Conservation (phyloP, 2,329 filamentous ascomycete genomes). For the Knufia petricola region DNA sequence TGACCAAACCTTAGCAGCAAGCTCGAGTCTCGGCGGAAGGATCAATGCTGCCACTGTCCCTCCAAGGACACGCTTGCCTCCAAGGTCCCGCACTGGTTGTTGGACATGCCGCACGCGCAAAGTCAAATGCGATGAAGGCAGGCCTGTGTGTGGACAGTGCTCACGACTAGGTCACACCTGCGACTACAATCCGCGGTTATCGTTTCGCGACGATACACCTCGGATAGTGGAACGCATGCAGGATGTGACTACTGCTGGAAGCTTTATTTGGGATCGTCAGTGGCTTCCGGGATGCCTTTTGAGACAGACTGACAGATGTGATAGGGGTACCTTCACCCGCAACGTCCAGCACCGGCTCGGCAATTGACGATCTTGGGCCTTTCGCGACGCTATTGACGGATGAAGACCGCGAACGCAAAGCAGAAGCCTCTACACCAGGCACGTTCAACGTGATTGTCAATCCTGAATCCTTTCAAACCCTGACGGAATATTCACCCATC, state of each 20-base stretch:
- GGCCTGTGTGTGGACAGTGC: slow-evolving; percentile 49
- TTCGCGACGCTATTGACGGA: slow-evolving; percentile 46
- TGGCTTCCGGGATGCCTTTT: slow-evolving; percentile 9
- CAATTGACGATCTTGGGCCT: slow-evolving; percentile 41
- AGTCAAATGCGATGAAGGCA: slow-evolving; percentile 50
- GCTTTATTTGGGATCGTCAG: slow-evolving; percentile 49
- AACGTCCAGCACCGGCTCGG: slow-evolving; percentile 25
- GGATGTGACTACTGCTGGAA: slow-evolving; percentile 43
- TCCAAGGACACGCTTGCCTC: slow-evolving; percentile 40
- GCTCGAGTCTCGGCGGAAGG: slow-evolving; percentile 27
- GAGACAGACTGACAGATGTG: slow-evolving; percentile 1
- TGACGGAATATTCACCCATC: slow-evolving; percentile 41
- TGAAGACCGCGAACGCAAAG: slow-evolving; percentile 50
- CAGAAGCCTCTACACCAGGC: slow-evolving; percentile 41
- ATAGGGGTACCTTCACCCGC: slow-evolving; percentile 23
- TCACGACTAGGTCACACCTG: slow-evolving; percentile 46
- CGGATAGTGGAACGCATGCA: slow-evolving; percentile 43
- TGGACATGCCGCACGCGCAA: slow-evolving; percentile 28
- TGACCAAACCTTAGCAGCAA: slow-evolving; percentile 26
- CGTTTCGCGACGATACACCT: slow-evolving; percentile 46
- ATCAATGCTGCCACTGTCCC: slow-evolving; percentile 27
- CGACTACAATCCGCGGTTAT: slow-evolving; percentile 48
- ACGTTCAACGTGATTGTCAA: slow-evolving; percentile 48
- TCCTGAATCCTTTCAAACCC: slow-evolving; percentile 43
- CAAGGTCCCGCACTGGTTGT: slow-evolving; percentile 45